Conservation (phyloP, 345 rosid genomes). For the Garcia nutans region DNA sequence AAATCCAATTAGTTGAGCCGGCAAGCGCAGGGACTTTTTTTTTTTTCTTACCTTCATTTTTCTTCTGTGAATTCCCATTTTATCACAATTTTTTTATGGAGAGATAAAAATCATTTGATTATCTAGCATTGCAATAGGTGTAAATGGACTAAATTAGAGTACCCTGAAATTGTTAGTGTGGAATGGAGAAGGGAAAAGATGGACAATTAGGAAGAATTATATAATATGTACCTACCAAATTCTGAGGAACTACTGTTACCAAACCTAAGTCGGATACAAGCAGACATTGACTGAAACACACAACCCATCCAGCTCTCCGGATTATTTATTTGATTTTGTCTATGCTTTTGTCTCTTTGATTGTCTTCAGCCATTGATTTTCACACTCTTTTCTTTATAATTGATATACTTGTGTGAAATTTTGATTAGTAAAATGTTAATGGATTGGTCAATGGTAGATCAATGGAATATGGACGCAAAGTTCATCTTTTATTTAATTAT, state of each 20-base stretch:
- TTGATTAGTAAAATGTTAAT: no score
- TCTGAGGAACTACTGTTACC: slow-evolving; percentile 16
- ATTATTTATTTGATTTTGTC: neutral
- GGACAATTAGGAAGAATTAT: slow-evolving; percentile 8
- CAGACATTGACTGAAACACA: slow-evolving; percentile 8
- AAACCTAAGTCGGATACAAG: slow-evolving; percentile 5
- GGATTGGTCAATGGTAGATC: neutral
- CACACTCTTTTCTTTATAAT: neutral
- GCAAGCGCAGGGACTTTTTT: no score
- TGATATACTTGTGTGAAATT: no score
- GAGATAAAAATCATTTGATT: neutral
- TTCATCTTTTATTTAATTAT: neutral
- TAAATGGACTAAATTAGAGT: neutral
- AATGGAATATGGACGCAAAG: neutral
- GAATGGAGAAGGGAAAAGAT: neutral
- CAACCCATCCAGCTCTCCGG: neutral
- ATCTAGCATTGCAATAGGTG: neutral
- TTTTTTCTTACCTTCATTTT: neutral
- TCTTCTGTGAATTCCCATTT: neutral
- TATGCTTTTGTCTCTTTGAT: slow-evolving; percentile 9
- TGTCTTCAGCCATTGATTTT: slow-evolving; percentile 14
- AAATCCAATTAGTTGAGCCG: neutral
- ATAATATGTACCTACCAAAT: neutral
- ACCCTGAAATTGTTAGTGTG: neutral
- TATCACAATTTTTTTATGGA: no score